These are phyloP conservation scores for Geosiphon pyriformis DNA, from an alignment of 192 early-diverging fungal genomes.

Conservation along the genomic window DNA sequence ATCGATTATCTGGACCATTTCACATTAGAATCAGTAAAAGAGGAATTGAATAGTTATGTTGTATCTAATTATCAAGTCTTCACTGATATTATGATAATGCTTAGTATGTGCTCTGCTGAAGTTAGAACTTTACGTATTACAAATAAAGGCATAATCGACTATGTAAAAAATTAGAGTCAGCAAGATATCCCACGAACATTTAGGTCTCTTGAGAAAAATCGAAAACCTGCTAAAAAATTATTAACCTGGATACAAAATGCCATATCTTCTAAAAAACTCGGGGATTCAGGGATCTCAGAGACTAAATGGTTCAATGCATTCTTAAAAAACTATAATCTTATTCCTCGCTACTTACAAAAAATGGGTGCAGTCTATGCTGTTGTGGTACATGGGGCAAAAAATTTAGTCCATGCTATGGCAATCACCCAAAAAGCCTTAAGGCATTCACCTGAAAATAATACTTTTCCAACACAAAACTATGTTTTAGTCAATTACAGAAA, in stretches of 20 bases:
- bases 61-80: slow-evolving; percentile 2
- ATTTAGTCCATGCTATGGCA: slow-evolving; percentile 21
- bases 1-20: slow-evolving; percentile 10
- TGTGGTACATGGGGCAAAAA: slow-evolving; percentile 7
- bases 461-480: slow-evolving; percentile 8
- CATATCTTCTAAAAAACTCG: slow-evolving; percentile 4
- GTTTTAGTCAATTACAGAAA: slow-evolving; percentile 13
- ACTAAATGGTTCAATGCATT: slow-evolving; percentile 13
- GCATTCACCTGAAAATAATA: slow-evolving; percentile 3
- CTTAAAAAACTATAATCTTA: slow-evolving; percentile 18
- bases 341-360: slow-evolving; percentile 12
- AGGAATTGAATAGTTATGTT: slow-evolving; percentile 7
- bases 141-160: background rate
- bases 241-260: slow-evolving; percentile 10
- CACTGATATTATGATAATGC: slow-evolving; percentile 20
- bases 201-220: slow-evolving; percentile 15
- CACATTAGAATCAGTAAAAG: slow-evolving; percentile 15
- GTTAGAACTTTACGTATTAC: slow-evolving; percentile 10
- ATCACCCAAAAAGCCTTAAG: slow-evolving; percentile 1
- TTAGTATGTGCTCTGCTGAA: slow-evolving; percentile 13
- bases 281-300: background rate
- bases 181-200: background rate
- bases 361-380: slow-evolving; percentile 12
- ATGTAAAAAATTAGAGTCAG: slow-evolving; percentile 5
- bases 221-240: slow-evolving; percentile 8